A percentile compares a stretch with the other conserved stretches of the same genome.
Conservation (phyloP, 768 basidiomycete genomes). For the Podaxis mareebaensis region DNA sequence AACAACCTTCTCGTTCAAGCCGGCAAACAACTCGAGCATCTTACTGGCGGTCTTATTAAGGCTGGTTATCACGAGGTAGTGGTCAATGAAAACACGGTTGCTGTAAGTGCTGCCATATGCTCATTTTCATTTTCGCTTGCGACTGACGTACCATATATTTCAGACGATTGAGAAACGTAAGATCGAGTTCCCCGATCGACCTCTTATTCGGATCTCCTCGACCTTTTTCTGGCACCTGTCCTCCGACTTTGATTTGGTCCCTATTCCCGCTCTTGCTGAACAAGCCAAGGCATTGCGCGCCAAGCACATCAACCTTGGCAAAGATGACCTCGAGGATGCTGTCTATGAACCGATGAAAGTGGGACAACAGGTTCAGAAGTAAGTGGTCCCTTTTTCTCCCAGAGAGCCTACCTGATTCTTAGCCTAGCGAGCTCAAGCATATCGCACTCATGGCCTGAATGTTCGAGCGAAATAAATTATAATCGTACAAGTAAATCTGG, state of each 20-base stretch:
- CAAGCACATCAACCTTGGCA: constrained; percentile 37
- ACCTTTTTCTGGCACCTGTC: constrained; percentile 96
- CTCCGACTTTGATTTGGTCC: constrained; percentile 76
- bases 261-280: constrained; percentile 54
- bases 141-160: constrained; percentile 4
- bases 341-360: constrained; percentile 79
- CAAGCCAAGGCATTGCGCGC: constrained; percentile 48
- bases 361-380: constrained; percentile 87
- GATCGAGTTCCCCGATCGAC: constrained; percentile 65
- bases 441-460: constrained; percentile 76
- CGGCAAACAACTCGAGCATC: constrained; percentile 92
- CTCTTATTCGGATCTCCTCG: constrained; percentile 91
- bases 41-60: constrained; percentile 81
- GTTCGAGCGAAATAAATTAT: constrained; percentile 11
- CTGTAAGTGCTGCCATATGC: constrained; percentile 42
- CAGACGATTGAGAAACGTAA: constrained; percentile 69
- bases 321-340: constrained; percentile 40
- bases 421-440: constrained; percentile 70
- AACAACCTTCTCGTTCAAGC: constrained; percentile 90
- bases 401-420: constrained; percentile 6
- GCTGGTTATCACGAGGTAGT: constrained; percentile 96
- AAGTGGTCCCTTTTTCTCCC: constrained; percentile 24
- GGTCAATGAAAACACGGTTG: constrained; percentile 77
- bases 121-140: background rate
- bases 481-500: constrained; percentile 4